Evolutionary conservation across 306 rosid genomes (phyloP).

Genomic region (Rosa multiflora): DNA sequence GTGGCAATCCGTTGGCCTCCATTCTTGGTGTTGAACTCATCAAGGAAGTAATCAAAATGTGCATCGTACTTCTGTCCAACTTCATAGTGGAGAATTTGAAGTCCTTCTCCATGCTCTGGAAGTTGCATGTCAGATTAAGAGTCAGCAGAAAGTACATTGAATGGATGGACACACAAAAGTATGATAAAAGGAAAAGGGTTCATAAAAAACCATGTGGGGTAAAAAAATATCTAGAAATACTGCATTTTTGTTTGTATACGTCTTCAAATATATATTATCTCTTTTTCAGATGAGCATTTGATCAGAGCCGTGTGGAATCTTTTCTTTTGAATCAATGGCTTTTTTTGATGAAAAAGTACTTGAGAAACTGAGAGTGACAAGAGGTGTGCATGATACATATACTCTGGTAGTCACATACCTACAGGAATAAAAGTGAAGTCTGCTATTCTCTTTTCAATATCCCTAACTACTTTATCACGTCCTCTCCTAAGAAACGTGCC

Average conservation of each 20-base stretch:
- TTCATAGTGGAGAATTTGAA: slow-evolving; percentile 92
- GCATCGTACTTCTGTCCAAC: slow-evolving; percentile 84
- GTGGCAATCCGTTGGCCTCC: slow-evolving; percentile 92
- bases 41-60: slow-evolving; percentile 80
- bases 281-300: not conserved
- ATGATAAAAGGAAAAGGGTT: not conserved
- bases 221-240: not conserved
- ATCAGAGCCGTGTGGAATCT: not conserved
- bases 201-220: not conserved
- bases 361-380: not conserved
- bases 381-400: not conserved
- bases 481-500: slow-evolving; percentile 90
- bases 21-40: slow-evolving; percentile 73
- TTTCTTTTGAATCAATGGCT: not conserved
- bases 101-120: slow-evolving; percentile 84
- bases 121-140: slow-evolving; percentile 16
- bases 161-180: not conserved
- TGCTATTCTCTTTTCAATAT: slow-evolving; percentile 82
- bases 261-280: not conserved
- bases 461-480: slow-evolving; percentile 53
- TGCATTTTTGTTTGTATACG: not conserved
- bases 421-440: slow-evolving; percentile 85
- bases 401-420: slow-evolving; percentile 47
- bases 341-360: not conserved
- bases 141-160: slow-evolving; percentile 1